Conservation (phyloP, 768 basidiomycete genomes). For the Mycena metata region DNA sequence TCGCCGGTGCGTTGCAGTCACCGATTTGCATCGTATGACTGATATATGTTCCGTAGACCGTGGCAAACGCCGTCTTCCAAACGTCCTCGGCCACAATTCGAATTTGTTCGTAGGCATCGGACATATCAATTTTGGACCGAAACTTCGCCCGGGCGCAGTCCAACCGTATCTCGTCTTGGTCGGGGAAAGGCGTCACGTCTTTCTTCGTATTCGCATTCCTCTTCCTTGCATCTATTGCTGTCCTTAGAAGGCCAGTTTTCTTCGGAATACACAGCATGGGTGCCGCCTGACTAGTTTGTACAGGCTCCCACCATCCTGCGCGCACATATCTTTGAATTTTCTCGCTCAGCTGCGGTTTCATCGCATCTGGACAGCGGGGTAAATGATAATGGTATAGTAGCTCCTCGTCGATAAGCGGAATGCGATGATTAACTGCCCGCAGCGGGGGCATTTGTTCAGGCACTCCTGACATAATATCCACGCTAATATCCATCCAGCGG, state of each 20-base stretch:
- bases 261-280: neutral
- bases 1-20: slow-evolving; percentile 45
- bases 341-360: slow-evolving; percentile 37
- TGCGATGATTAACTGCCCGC: slow-evolving; percentile 54
- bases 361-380: slow-evolving; percentile 48
- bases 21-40: neutral
- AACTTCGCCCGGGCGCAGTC: no score
- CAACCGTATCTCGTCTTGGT: no score
- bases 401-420: slow-evolving; percentile 51
- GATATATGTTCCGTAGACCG: slow-evolving; percentile 61
- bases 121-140: no score
- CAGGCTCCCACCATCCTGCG: neutral
- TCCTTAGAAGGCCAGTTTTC: neutral
- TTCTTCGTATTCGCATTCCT: slow-evolving; percentile 57
- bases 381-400: slow-evolving; percentile 47
- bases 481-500: slow-evolving; percentile 41
- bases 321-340: neutral
- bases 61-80: slow-evolving; percentile 44
- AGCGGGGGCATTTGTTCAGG: slow-evolving; percentile 48
- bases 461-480: slow-evolving; percentile 42
- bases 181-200: slow-evolving; percentile 38
- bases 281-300: no score
- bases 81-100: slow-evolving; percentile 34
- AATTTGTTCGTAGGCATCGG: no score
- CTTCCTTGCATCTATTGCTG: slow-evolving; percentile 24